A percentile compares a stretch with the other conserved stretches of the same genome.
These are phyloP conservation scores for Nakazawaea sp. DNA, from an alignment of 805 yeast genomes.

Conservation along the genomic window DNA sequence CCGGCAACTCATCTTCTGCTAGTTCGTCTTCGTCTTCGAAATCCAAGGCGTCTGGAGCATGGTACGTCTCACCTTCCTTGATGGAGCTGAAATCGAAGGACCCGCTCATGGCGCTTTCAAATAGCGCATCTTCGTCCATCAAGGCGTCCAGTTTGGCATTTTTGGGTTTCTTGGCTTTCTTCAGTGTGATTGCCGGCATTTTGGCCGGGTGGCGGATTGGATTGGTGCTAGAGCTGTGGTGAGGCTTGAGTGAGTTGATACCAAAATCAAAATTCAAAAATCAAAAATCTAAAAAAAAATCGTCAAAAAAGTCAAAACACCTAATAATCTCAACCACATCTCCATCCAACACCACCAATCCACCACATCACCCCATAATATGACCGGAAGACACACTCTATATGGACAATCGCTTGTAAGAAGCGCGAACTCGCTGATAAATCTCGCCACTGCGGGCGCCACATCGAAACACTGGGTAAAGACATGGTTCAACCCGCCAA, in stretches of 20 bases:
- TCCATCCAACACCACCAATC: no score
- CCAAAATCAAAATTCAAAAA: no score
- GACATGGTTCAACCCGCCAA: slow-evolving; percentile 27
- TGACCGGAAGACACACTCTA: slow-evolving; percentile 27
- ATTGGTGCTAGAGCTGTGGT: no score
- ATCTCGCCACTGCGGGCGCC: slow-evolving; percentile 11
- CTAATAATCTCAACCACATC: no score
- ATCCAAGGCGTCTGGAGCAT: slow-evolving; percentile 89
- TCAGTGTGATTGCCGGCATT: neutral
- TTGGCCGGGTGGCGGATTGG: no score
- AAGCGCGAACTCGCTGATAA: slow-evolving; percentile 18
- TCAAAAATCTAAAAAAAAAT: no score
- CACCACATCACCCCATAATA: slow-evolving; percentile 11
- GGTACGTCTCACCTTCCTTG: slow-evolving; percentile 49
- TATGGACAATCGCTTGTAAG: slow-evolving; percentile 25
- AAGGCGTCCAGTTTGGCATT: neutral
- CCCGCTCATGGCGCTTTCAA: slow-evolving; percentile 25
- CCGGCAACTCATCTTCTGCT: slow-evolving; percentile 74
- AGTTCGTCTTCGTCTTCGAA: slow-evolving; percentile 92
- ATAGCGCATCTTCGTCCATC: slow-evolving; percentile 21
- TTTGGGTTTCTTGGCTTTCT: neutral
- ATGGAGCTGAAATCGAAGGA: slow-evolving; percentile 23
- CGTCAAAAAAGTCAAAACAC: no score
- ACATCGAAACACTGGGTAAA: slow-evolving; percentile 22
- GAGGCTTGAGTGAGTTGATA: no score